phyloP scores from a whole-genome alignment of 495 filamentous ascomycete genomes.

The Trichocladium uniseriatum region DNA sequence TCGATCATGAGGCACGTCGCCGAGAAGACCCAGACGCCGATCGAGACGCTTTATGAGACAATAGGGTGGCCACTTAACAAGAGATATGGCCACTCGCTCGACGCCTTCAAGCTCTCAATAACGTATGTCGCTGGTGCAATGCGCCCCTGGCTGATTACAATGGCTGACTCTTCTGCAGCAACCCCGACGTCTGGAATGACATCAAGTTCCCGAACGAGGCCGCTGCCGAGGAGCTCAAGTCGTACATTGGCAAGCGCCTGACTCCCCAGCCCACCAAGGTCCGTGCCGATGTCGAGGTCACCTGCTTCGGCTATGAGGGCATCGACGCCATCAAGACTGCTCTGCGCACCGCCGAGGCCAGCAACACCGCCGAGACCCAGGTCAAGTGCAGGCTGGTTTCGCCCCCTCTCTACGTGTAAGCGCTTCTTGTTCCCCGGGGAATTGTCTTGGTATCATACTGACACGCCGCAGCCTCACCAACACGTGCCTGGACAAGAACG shows the following conservation, averaged over 20 bases:
- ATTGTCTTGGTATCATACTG: background rate
- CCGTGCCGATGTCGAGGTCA: conserved; percentile 94
- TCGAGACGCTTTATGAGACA: conserved; percentile 83
- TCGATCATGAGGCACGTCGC: conserved; percentile 96
- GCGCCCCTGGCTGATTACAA: background rate
- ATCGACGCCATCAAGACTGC: conserved; percentile 96
- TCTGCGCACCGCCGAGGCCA: conserved; percentile 75
- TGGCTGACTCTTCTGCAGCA: conserved; percentile 41
- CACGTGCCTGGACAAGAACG: conserved; percentile 86
- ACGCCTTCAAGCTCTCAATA: conserved; percentile 98
- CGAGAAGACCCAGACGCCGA: conserved; percentile 88
- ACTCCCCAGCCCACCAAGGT: conserved; percentile 97
- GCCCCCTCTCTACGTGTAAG: conserved; percentile 79
- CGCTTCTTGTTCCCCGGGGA: conserved; percentile 4
- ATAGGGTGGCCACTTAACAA: conserved; percentile 97
- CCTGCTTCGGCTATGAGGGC: conserved; percentile 95
- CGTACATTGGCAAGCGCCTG: conserved; percentile 90
- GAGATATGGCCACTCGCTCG: conserved; percentile 92
- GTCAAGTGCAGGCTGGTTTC: conserved; percentile 96
- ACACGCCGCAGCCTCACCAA: conserved; percentile 50
- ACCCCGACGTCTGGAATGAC: conserved; percentile 92
- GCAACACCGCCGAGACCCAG: conserved; percentile 79
- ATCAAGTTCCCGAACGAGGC: conserved; percentile 77
- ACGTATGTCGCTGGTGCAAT: conserved; percentile 50
- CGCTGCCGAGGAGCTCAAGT: conserved; percentile 78